Evolutionary conservation across 306 rosid species (phyloP), one percentile per base, ranked within the genome.

Genomic region (Prunus mume): DNA sequence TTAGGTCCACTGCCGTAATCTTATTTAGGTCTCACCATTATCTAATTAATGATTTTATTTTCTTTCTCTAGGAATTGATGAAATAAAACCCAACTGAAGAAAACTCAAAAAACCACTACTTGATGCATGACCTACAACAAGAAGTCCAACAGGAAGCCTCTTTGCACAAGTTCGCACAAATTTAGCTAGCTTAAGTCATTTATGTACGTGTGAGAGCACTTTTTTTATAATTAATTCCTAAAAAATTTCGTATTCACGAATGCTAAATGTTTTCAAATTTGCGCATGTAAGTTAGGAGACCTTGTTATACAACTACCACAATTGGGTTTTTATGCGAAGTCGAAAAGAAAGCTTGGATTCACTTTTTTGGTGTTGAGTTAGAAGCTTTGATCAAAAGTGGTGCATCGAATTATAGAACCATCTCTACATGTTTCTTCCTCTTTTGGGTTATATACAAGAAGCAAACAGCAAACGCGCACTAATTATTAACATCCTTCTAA

Each of bases 1-100:
- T 76, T 76, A 18, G 73, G 79, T 76, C 57, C 11, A 52, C 12
- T 41, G 45, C 66, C 19, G n/a, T 38, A 76, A 66, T 76, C 72
- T 54, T 18, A 9, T 52, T 51, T 32, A 18, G 43, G 66, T 52
- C 50, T 18, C 6, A 17, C 38, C 2, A 3, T 5, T 9, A 13
- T 25, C 18, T 8, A 60, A 12, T 34, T 5, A 6, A 34, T 7
- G 2, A 38, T 38, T 38, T 38, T 7, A 38, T 38, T 7, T 38
- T 38, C 43, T 38, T 38, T 1, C 7, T 32, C 7, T 32, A 1
- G 38, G 38, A 5, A 32, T 32, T 32, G 6, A 32, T 32, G 38
- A 32, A 32, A 32, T 32, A 32, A 32, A 32, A 32, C 38, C 38
- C 7, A 32, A 32, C 38, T 32, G 38, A 32, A 32, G 38, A 32